phyloP scores from a whole-genome alignment of 164 flowering plant species.

The Tinospora cordifolia region DNA sequence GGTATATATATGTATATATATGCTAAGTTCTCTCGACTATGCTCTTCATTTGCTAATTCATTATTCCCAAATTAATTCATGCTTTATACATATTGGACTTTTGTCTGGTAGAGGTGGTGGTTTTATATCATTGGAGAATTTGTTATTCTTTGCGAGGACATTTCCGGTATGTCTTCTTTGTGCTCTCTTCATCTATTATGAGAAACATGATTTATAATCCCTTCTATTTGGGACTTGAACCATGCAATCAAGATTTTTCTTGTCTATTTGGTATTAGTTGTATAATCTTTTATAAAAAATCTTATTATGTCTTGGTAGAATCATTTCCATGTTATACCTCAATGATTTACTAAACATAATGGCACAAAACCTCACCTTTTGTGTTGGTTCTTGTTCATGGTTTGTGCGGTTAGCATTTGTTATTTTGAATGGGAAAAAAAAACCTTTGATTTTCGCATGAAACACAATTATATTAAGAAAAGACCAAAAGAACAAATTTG shows the following conservation, averaged over 20 bases:
- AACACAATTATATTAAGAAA: too few relatives aligned
- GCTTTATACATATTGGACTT: neutral
- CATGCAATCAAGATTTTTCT: neutral
- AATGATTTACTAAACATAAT: too few relatives aligned
- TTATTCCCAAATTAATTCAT: neutral
- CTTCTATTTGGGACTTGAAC: neutral
- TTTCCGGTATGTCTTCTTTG: constrained; percentile 46
- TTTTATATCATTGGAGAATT: constrained; percentile 86
- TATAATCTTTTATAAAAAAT: neutral
- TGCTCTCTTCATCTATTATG: neutral
- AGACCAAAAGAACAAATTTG: too few relatives aligned
- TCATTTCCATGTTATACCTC: too few relatives aligned
- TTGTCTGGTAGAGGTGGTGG: constrained; percentile 78
- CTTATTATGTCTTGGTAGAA: too few relatives aligned
- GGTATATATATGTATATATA: constrained; percentile 33
- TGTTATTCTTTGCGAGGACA: constrained; percentile 68
- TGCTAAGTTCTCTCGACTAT: neutral
- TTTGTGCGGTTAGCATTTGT: neutral
- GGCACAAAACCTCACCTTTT: too few relatives aligned
- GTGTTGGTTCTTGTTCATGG: too few relatives aligned
- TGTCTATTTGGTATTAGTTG: neutral
- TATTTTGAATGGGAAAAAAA: neutral
- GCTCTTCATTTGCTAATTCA: neutral
- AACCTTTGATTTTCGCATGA: too few relatives aligned
- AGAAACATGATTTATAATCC: too few relatives aligned